Base-by-base conservation (phyloP, 352 stramenopile species). In the Phytophthora pisi region DNA sequence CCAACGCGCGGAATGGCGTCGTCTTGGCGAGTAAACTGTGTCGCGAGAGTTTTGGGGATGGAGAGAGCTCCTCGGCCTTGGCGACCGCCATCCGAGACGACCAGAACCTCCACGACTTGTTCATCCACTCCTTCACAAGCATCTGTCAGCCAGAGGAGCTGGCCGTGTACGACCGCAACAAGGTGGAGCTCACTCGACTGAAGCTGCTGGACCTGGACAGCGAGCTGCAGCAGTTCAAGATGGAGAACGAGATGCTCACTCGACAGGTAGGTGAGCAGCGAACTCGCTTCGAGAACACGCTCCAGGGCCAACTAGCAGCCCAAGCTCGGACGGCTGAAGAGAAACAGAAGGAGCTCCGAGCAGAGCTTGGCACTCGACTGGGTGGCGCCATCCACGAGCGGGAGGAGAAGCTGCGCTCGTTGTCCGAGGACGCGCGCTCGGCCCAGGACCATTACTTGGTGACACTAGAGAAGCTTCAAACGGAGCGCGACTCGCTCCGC, bases 171-270 rank as follows among this genome's bases (percentile, higher is more conserved):
- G 82, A 90, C 50, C 79, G 80, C 24, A 90, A 62, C 54, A 75
- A 74, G 10, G 70, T 91, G 2, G 79, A 89, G 31, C 56, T 90
- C 11, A 68, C 66, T 11, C 75, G 79, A 16, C 61, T 93, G 0
- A 82, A 78, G 49, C 31, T 79, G 8, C 77, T 91, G 63, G 83
- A 93, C 20, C 31, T 92, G 10, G 85, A 91, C 20, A 70, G 66
- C 2, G 85, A 93, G 18, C 51, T 88, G 46, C 78, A 90, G 59
- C 85, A 93, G 46, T 65, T 89, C 20, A 88, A 84, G 36, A 72
- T 91, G 8, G 83, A 92, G 56, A 92, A 91, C 45, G 85, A 93
- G 23, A 80, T 92, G 69, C 62, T 92, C 4, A 75, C 30, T 20
- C 78, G 87, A 18, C 81, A 90, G 31, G 57, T 75, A 3, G 51